phyloP scores from a whole-genome alignment of 2,329 filamentous ascomycete genomes.

The Mollisiaceae sp. region DNA sequence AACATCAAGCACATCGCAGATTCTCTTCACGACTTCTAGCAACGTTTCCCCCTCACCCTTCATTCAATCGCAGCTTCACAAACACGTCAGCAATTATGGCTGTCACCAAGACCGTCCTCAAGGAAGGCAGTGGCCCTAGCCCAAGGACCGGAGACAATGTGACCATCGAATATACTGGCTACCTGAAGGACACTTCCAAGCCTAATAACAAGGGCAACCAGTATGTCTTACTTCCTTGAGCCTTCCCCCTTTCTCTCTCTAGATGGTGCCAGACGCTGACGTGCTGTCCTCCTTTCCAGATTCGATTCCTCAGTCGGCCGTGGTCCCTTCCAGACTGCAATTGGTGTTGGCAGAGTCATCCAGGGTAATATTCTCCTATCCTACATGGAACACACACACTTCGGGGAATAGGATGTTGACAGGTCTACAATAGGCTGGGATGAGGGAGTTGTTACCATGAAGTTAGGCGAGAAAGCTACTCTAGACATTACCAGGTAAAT shows the following conservation, averaged over 20 bases:
- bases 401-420: constrained; percentile 26
- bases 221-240: constrained; percentile 55
- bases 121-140: constrained; percentile 64
- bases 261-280: background rate
- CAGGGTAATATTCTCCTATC: constrained; percentile 66
- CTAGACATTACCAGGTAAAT: constrained; percentile 79
- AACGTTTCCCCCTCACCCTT: constrained; percentile 10
- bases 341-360: constrained; percentile 87
- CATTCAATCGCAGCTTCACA: constrained; percentile 34
- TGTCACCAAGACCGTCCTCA: constrained; percentile 71
- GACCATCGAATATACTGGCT: constrained; percentile 91
- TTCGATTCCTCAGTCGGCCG: constrained; percentile 88
- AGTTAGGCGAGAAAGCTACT: constrained; percentile 85
- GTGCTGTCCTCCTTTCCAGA: constrained; percentile 51
- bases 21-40: constrained; percentile 12
- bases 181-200: constrained; percentile 70
- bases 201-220: constrained; percentile 70
- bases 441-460: constrained; percentile 85
- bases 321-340: constrained; percentile 75
- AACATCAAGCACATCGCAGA: constrained; percentile 16
- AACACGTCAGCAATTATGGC: constrained; percentile 59
- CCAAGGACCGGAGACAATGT: constrained; percentile 74
- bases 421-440: constrained; percentile 69
- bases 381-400: constrained; percentile 14
- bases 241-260: background rate